Evolutionary conservation across 208 protist genomes (phyloP).

Genomic region (Acanthamoeba castellanii): DNA sequence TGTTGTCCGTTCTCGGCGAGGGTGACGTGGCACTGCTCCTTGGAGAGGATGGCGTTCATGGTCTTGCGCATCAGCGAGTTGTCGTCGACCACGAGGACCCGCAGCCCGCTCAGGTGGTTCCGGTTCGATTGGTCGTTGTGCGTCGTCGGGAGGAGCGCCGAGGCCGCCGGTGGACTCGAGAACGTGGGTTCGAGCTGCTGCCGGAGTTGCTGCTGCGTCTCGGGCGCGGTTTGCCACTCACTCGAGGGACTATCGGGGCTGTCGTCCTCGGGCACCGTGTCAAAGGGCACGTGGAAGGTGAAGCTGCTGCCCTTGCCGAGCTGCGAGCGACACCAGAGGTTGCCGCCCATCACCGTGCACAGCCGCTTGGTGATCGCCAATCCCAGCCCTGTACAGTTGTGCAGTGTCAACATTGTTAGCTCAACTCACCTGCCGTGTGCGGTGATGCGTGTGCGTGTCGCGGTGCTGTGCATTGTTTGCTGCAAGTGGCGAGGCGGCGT

Average conservation of each 20-base stretch:
- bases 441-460: no score
- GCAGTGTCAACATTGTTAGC: no score
- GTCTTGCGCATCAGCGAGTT: slow-evolving; percentile 49
- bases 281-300: slow-evolving; percentile 17
- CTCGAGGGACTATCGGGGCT: no score
- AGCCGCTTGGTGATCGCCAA: slow-evolving; percentile 52
- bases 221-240: background rate
- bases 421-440: no score
- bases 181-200: background rate
- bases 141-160: background rate
- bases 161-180: background rate
- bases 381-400: background rate
- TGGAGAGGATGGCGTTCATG: slow-evolving; percentile 22
- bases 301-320: slow-evolving; percentile 34
- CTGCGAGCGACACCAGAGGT: background rate
- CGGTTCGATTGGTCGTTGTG: no score
- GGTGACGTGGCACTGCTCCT: slow-evolving; percentile 9
- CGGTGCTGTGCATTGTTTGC: no score
- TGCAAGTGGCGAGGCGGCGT: background rate
- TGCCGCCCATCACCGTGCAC: slow-evolving; percentile 40
- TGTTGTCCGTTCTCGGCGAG: slow-evolving; percentile 37
- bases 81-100: slow-evolving; percentile 30
- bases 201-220: background rate
- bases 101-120: background rate
- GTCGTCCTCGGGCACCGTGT: background rate